Conservation (phyloP, 2,329 filamentous ascomycete species). For the Beauveria caledonica region DNA sequence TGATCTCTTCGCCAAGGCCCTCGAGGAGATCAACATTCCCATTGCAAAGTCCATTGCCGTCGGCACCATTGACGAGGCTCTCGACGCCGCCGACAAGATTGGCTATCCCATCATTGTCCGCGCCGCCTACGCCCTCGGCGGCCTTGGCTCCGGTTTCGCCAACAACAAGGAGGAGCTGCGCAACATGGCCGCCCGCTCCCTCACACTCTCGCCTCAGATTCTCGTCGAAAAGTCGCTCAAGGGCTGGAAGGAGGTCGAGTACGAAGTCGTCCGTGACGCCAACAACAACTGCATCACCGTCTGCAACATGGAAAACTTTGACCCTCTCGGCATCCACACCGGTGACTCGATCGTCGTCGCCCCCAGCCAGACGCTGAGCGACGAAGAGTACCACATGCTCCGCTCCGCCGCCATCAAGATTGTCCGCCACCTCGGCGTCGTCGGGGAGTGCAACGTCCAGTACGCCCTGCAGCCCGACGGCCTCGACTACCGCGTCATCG, state of each 20-base stretch:
- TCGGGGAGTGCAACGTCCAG: conserved; percentile 97
- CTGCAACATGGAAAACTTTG: conserved; percentile 80
- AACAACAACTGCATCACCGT: conserved; percentile 99
- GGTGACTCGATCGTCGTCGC: conserved; percentile 98
- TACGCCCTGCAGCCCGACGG: conserved; percentile 95
- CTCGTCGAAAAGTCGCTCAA: conserved; percentile 97
- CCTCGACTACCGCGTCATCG: conserved; percentile 95
- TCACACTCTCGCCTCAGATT: conserved; percentile 92
- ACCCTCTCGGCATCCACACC: conserved; percentile 93
- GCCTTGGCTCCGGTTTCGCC: conserved; percentile 92
- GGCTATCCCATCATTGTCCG: conserved; percentile 98
- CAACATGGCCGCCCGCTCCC: conserved; percentile 84
- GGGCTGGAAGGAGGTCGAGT: conserved; percentile 99
- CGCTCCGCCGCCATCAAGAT: conserved; percentile 97
- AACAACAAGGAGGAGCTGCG: conserved; percentile 89
- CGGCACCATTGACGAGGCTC: conserved; percentile 80
- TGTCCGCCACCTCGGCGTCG: conserved; percentile 90
- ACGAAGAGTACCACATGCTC: conserved; percentile 99
- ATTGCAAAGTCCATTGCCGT: conserved; percentile 96
- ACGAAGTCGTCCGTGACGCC: conserved; percentile 94
- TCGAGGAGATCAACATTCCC: conserved; percentile 95
- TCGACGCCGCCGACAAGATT: conserved; percentile 76
- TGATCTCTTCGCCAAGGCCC: conserved; percentile 89
- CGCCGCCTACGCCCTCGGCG: conserved; percentile 91
- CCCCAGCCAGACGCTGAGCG: conserved; percentile 90